A percentile compares a stretch with the other conserved stretches of the same genome.
Evolutionary conservation across 768 basidiomycete genomes (phyloP).

Genomic region (Lactifluus piperatus): DNA sequence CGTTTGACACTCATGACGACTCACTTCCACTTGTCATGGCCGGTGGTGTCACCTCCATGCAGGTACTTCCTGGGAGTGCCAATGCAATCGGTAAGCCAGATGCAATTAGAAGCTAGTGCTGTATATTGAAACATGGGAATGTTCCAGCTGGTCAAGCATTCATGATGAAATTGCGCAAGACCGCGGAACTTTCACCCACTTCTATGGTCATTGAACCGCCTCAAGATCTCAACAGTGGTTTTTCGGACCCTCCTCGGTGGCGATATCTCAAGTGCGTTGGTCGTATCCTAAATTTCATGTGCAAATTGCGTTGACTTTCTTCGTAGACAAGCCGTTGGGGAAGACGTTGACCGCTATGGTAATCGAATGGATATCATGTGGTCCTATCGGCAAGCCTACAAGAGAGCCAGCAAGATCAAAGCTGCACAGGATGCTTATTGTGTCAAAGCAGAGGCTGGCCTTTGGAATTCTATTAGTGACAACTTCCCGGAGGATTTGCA

Average conservation of each 20-base stretch:
- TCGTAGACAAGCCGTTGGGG: conserved; percentile 28
- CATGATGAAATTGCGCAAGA: conserved; percentile 75
- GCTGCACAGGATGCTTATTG: conserved; percentile 67
- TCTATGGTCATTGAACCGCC: conserved; percentile 86
- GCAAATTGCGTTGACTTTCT: background rate
- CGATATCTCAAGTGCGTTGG: conserved; percentile 68
- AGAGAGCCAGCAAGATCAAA: conserved; percentile 61
- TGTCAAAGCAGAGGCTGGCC: conserved; percentile 42
- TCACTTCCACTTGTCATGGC: conserved; percentile 65
- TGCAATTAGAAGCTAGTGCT: background rate
- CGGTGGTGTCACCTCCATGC: conserved; percentile 82
- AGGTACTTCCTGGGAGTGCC: conserved; percentile 68
- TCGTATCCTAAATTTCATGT: background rate
- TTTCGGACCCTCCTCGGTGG: conserved; percentile 48
- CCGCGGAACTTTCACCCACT: conserved; percentile 61
- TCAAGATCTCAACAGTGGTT: conserved; percentile 43
- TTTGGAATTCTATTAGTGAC: conserved; percentile 31
- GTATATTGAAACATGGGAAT: conserved; percentile 12
- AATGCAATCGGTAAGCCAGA: conserved; percentile 57
- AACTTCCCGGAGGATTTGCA: conserved; percentile 61
- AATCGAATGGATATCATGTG: conserved; percentile 73
- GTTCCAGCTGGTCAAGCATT: conserved; percentile 77
- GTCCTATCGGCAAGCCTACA: conserved; percentile 73
- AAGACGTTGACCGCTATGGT: conserved; percentile 8
- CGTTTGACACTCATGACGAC: conserved; percentile 79